Evolutionary conservation across 805 yeast species (phyloP).

Genomic region (Yarrowia sp.): DNA sequence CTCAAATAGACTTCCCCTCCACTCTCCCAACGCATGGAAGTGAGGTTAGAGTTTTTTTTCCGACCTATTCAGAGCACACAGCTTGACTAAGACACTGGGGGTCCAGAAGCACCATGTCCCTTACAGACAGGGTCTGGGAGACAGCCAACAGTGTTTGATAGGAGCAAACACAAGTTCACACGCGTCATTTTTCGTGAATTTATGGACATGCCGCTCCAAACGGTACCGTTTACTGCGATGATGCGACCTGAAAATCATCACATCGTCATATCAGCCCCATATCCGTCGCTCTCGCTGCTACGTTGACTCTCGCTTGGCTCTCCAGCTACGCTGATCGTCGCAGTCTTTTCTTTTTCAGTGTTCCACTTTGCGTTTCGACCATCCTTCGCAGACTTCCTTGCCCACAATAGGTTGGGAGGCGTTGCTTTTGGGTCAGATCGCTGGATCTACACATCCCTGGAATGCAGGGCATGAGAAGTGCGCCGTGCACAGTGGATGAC

Average conservation of each 20-base stretch:
- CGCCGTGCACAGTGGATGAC: neutral
- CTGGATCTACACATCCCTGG: constrained; percentile 23
- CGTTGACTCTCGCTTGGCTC: neutral
- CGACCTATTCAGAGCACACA: neutral
- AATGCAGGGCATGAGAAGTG: constrained; percentile 1
- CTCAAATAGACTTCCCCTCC: neutral
- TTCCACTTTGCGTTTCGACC: neutral
- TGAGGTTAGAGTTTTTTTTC: neutral
- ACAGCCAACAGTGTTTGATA: neutral
- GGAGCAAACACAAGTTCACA: neutral
- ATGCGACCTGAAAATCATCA: too few species aligned
- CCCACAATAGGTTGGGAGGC: neutral
- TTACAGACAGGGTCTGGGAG: neutral
- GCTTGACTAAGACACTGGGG: neutral
- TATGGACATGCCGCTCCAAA: too few species aligned
- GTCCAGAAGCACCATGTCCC: neutral
- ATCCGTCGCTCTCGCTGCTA: neutral
- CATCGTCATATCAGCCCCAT: neutral
- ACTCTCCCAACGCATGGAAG: constrained; percentile 18
- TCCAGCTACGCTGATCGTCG: neutral
- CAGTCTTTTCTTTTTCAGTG: neutral
- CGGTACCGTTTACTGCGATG: too few species aligned
- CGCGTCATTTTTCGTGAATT: neutral
- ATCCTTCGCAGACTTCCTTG: neutral
- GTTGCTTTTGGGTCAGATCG: constrained; percentile 16